Evolutionary conservation across 2,329 filamentous ascomycete genomes (phyloP), one percentile per base, ranked within the genome.

Genomic region (Arthrobotrys megalospora): DNA sequence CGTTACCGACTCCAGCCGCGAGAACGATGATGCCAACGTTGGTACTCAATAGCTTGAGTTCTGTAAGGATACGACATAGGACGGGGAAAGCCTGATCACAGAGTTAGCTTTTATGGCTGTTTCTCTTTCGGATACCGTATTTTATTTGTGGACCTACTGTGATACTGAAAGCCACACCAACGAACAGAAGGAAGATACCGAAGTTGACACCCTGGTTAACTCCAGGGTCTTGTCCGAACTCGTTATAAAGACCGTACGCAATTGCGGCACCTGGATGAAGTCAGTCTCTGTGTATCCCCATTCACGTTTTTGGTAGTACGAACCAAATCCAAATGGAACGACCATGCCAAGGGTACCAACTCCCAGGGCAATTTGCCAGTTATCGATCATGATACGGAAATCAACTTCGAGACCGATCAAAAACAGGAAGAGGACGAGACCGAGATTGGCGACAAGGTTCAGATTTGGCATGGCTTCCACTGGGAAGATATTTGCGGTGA

Each of bases 91-190:
- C 90, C 88, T 89, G 55, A 6, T 11, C 14, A 41, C n/a, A 3
- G 12, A 34, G 38, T 68, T 55, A 68, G 41, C 19, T 6, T 60
- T 16, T 16, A 16, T 19, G n/a, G 38, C 7, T 41, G 19, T 34
- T 19, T 28, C 21, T 16, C 21, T 58, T 6, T n/a, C 21, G 21
- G 6, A 8, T 28, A 52, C 6, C 3, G 10, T n/a, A 12, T 21
- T 21, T 60, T 10, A 8, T 5, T 11, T 16, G 16, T n/a, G 10
- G 16, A 82, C 86, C 81, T 83, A 89, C 93, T 0, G 95, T 97
- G 81, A 98, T 98, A 32, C 94, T 92, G 84, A 97, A 91, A 0
- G 95, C 95, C 66, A 97, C 94, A 84, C 94, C 95, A 80, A 97
- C 92, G 83, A 98, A 98, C 24, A 94, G 87, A 84, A 82, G 67